A percentile compares a stretch with the other conserved stretches of the same genome.
phyloP scores from a whole-genome alignment of 2,329 filamentous ascomycete genomes.

The Pleomassaria siparia region DNA sequence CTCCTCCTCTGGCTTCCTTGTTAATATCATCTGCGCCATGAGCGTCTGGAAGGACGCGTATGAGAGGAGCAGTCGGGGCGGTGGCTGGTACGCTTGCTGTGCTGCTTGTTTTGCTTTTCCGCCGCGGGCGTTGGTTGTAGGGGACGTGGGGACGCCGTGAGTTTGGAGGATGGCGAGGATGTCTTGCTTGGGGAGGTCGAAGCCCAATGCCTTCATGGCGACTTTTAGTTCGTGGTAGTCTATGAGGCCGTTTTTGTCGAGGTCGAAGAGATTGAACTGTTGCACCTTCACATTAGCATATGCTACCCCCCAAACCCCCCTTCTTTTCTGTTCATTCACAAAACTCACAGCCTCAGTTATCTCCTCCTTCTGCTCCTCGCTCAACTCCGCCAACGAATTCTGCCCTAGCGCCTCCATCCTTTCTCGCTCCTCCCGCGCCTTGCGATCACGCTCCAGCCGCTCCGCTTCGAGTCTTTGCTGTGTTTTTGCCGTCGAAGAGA shows the following conservation, averaged over 20 bases:
- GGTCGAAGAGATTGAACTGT: constrained; percentile 92
- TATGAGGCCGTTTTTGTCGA: constrained; percentile 90
- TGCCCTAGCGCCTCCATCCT: constrained; percentile 50
- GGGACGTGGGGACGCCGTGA: constrained; percentile 58
- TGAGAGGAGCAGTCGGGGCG: constrained; percentile 66
- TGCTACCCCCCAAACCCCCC: not conserved
- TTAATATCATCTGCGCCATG: constrained; percentile 73
- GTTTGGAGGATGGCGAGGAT: constrained; percentile 78
- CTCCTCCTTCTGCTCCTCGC: constrained; percentile 88
- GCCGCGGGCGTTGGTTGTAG: constrained; percentile 4
- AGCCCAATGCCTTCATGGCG: constrained; percentile 91
- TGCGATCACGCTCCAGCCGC: constrained; percentile 43
- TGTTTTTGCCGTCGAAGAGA: constrained; percentile 47
- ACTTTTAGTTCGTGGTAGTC: constrained; percentile 99
- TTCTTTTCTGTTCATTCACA: not conserved
- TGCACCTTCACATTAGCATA: constrained; percentile 3
- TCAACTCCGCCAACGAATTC: constrained; percentile 59
- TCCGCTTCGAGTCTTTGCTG: constrained; percentile 44
- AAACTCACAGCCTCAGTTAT: constrained; percentile 87
- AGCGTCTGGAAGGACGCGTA: constrained; percentile 73
- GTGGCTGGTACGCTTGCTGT: constrained; percentile 20
- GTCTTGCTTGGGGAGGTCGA: constrained; percentile 84
- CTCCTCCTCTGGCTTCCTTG: constrained; percentile 86
- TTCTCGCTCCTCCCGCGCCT: constrained; percentile 45
- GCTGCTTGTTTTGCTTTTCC: constrained; percentile 14